These are phyloP conservation scores for Strobilomyces dryophilus DNA, from an alignment of 768 basidiomycete species.

Conservation along the genomic window DNA sequence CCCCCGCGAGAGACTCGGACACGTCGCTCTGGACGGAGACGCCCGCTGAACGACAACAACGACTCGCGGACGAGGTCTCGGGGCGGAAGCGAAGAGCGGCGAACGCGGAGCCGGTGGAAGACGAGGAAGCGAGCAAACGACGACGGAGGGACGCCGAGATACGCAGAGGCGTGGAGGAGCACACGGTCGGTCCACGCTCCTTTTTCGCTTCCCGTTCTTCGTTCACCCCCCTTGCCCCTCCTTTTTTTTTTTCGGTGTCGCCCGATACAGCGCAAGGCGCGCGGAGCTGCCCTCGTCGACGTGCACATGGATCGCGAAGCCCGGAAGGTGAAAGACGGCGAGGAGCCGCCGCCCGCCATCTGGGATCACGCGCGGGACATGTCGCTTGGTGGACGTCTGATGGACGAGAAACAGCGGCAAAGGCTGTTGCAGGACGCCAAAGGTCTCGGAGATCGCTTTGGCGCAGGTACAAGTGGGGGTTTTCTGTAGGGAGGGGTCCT, in stretches of 20 bases:
- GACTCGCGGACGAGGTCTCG: conserved; percentile 91
- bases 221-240: not conserved
- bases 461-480: conserved; percentile 63
- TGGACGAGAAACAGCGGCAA: conserved; percentile 83
- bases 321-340: conserved; percentile 38
- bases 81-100: conserved; percentile 79
- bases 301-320: conserved; percentile 41
- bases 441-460: conserved; percentile 81
- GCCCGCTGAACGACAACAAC: conserved; percentile 85
- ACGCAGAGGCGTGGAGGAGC: conserved; percentile 67
- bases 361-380: conserved; percentile 96
- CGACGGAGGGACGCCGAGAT: conserved; percentile 67
- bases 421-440: conserved; percentile 79
- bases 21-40: conserved; percentile 95
- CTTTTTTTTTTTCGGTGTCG: not conserved
- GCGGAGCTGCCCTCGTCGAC: conserved; percentile 52
- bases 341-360: conserved; percentile 59
- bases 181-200: conserved; percentile 52
- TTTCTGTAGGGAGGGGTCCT: conserved; percentile 39
- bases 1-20: conserved; percentile 42
- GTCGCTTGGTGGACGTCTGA: conserved; percentile 77
- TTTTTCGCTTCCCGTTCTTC: not conserved
- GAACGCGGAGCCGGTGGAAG: conserved; percentile 44
- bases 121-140: conserved; percentile 44
- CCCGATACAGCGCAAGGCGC: conserved; percentile 39